Evolutionary conservation across 1,284 basidiomycete species (phyloP).

Genomic region (Clitocybe nebularis): DNA sequence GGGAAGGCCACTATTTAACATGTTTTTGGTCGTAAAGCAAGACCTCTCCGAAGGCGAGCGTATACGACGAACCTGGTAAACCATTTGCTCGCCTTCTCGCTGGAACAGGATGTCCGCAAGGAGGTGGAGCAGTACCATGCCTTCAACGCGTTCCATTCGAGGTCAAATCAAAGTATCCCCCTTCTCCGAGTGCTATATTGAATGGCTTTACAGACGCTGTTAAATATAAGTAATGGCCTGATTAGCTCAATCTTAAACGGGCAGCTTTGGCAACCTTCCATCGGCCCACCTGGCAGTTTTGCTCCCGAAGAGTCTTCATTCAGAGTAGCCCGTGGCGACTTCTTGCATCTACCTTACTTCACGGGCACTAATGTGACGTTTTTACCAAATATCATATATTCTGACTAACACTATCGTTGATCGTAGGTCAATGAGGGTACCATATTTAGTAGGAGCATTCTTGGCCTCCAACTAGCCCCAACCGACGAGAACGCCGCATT

Average conservation of each 20-base stretch:
- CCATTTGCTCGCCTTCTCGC: conserved; percentile 47
- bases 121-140: conserved; percentile 40
- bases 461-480: conserved; percentile 31
- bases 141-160: conserved; percentile 46
- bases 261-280: conserved; percentile 57
- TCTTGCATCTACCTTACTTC: conserved; percentile 51
- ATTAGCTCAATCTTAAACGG: conserved; percentile 40
- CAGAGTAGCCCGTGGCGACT: conserved; percentile 44
- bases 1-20: too few relatives aligned
- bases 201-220: conserved; percentile 32
- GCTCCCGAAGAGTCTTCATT: conserved; percentile 43
- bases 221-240: conserved; percentile 46
- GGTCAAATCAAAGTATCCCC: conserved; percentile 23
- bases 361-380: conserved; percentile 53
- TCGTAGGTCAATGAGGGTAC: conserved; percentile 58
- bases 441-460: conserved; percentile 34
- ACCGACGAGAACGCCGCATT: conserved; percentile 37
- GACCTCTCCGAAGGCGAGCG: conserved; percentile 46
- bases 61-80: conserved; percentile 51
- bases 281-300: conserved; percentile 52
- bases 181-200: not conserved
- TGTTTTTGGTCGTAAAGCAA: too few relatives aligned
- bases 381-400: not conserved
- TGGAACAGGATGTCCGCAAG: conserved; percentile 42
- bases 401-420: too few relatives aligned